Percentiles rank a stretch among this genome's conserved stretches.
Conservation (phyloP, 768 basidiomycete genomes). For the Lentinula aciculospora region DNA sequence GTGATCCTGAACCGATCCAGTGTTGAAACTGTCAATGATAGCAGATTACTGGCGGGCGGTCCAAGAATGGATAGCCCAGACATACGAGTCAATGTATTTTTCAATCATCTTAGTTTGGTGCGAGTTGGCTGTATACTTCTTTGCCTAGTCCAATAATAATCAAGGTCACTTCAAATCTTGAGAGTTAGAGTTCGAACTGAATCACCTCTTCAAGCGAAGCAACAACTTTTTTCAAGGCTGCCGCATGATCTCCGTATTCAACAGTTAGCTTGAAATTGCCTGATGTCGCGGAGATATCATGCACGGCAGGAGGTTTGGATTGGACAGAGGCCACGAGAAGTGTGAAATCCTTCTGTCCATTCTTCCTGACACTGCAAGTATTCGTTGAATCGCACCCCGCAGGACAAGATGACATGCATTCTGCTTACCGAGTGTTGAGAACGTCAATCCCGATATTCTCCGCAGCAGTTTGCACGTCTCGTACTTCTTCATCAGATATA, state of each 20-base stretch:
- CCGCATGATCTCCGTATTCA: constrained; percentile 72
- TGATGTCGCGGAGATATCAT: constrained; percentile 40
- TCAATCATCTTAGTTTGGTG: constrained; percentile 72
- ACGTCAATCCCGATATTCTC: constrained; percentile 74
- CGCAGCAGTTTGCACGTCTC: constrained; percentile 65
- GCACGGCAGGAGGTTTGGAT: constrained; percentile 28
- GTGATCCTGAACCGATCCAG: constrained; percentile 77
- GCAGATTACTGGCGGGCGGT: not conserved
- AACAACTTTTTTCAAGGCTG: constrained; percentile 46
- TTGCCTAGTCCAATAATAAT: constrained; percentile 42
- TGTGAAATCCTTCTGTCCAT: constrained; percentile 53
- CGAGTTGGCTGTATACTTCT: constrained; percentile 67
- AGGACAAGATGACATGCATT: not conserved
- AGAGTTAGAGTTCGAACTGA: not conserved
- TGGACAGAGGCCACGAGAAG: constrained; percentile 72
- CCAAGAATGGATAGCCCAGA: not conserved
- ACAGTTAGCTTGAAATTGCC: constrained; percentile 50
- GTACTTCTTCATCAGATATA: constrained; percentile 74
- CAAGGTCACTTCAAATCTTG: not conserved
- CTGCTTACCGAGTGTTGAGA: constrained; percentile 69
- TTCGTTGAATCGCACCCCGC: not conserved
- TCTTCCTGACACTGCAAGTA: constrained; percentile 59
- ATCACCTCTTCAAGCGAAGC: constrained; percentile 55
- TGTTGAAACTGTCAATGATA: constrained; percentile 49
- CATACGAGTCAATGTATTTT: constrained; percentile 73